Evolutionary conservation across 805 yeast genomes (phyloP), one percentile per base, ranked within the genome.

Genomic region (Citeromyces matritensis): DNA sequence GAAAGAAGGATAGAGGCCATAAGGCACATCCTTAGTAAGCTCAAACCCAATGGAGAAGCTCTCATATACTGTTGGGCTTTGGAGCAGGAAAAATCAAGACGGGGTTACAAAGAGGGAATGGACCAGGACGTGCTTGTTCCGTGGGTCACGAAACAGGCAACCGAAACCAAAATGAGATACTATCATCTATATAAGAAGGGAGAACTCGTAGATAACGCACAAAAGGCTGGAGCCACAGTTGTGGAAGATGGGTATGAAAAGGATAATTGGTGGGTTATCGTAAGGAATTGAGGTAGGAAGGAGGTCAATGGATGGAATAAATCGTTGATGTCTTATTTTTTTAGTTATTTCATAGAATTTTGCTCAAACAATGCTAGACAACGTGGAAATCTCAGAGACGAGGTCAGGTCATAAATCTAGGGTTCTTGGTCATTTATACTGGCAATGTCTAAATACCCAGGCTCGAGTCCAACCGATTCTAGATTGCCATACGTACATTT

Each of bases 61-160:
- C 55, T 91, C 43, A 68, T 91, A 6, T 91, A 88, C 49, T 93
- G 94, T 32, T 91, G 98, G 98, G 98, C 98, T 0, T 53, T 91
- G 32, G 98, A 91, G 41, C 98, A 91, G 51, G 80, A 76, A 35
- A 65, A 62, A 15, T 80, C 94, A 0, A 63, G 96, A 41, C 64
- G 97, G 43, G 97, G 97, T 0, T 91, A 84, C 55, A 75, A 79
- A 40, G 86, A 74, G 41, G 94, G 93, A 8, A 85, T 79, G 71
- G 85, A 80, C 33, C 97, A 83, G 49, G 98, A 91, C 48, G 81
- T 88, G 1, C 55, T 91, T 43, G 95, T 91, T 12, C 98, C 98
- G 1, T 91, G 98, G 98, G 95, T 86, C 2, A 55, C 76, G 21
- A 53, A 55, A 39, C 34, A 24, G 37, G 37, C 32, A 37, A 33